Conservation (phyloP, 768 basidiomycete species). For the Cantharellus cinnabarinus region DNA sequence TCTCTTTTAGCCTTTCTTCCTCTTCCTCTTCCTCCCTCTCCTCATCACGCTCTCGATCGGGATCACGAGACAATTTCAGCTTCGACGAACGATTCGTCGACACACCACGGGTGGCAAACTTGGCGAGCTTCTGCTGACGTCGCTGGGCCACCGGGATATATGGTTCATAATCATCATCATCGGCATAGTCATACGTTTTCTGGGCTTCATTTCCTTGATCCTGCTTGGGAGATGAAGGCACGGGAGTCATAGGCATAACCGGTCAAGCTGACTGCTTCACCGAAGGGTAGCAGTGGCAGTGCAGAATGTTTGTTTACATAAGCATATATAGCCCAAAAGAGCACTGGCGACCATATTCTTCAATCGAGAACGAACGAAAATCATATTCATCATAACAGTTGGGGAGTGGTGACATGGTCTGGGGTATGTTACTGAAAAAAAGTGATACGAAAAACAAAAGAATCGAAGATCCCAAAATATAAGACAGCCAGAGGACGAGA, state of each 20-base stretch:
- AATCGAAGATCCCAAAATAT: no score
- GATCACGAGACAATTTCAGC: conserved; percentile 15
- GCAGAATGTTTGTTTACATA: no score
- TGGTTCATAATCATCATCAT: conserved; percentile 47
- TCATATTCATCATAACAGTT: no score
- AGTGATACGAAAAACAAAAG: no score
- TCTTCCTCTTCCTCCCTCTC: conserved; percentile 50
- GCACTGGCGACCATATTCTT: no score
- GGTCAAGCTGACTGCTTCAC: no score
- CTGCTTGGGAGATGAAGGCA: neutral
- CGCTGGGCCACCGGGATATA: conserved; percentile 80
- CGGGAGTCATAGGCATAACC: neutral
- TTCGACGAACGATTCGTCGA: conserved; percentile 31
- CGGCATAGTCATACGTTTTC: conserved; percentile 6
- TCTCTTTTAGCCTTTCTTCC: conserved; percentile 65
- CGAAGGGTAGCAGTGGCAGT: no score
- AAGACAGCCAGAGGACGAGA: no score
- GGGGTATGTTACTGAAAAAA: no score
- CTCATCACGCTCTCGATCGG: conserved; percentile 30
- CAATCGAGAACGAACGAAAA: no score
- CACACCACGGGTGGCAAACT: conserved; percentile 39
- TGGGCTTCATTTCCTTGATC: conserved; percentile 5
- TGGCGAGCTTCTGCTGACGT: conserved; percentile 59
- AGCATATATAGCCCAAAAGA: no score
- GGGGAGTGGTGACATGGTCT: no score